A percentile compares a stretch with the other conserved stretches of the same genome.
Conservation (phyloP, 495 filamentous ascomycete species). For the Penicillium paradoxum region DNA sequence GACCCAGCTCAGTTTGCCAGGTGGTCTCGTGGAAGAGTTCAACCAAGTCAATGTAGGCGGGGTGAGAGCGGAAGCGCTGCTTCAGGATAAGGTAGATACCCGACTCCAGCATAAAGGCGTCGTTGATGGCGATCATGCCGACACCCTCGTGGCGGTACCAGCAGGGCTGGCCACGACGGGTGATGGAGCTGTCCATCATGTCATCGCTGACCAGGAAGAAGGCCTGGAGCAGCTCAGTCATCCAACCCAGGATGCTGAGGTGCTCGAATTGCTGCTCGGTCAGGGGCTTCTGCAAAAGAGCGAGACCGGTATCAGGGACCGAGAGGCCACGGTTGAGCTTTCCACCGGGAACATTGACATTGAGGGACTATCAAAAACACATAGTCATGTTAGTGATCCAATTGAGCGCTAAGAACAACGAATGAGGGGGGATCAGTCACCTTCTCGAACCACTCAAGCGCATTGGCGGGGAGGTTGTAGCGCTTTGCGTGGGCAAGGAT, state of each 20-base stretch:
- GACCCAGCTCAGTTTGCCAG: conserved; percentile 90
- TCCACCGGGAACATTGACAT: conserved; percentile 83
- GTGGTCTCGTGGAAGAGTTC: conserved; percentile 95
- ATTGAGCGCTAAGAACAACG: neutral
- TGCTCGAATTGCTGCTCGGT: conserved; percentile 76
- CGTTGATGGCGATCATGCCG: conserved; percentile 95
- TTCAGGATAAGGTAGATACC: conserved; percentile 87
- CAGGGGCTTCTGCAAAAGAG: conserved; percentile 70
- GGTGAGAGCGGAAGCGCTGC: conserved; percentile 83
- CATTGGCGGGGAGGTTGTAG: conserved; percentile 77
- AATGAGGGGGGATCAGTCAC: conserved; percentile 41
- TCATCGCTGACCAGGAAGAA: conserved; percentile 99
- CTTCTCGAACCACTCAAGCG: conserved; percentile 81
- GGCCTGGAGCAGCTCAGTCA: conserved; percentile 95
- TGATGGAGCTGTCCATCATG: conserved; percentile 95
- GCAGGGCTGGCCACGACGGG: conserved; percentile 86
- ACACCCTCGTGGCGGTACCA: conserved; percentile 89
- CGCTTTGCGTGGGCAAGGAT: conserved; percentile 67
- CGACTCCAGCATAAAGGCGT: conserved; percentile 92
- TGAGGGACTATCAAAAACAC: conserved; percentile 53
- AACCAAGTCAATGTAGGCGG: conserved; percentile 79
- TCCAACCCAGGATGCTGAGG: conserved; percentile 84
- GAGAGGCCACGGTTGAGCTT: conserved; percentile 99
- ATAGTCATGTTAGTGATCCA: neutral
- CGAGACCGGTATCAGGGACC: conserved; percentile 79